Base-by-base conservation (phyloP, 495 filamentous ascomycete species). In the Filosporella fistucella region DNA sequence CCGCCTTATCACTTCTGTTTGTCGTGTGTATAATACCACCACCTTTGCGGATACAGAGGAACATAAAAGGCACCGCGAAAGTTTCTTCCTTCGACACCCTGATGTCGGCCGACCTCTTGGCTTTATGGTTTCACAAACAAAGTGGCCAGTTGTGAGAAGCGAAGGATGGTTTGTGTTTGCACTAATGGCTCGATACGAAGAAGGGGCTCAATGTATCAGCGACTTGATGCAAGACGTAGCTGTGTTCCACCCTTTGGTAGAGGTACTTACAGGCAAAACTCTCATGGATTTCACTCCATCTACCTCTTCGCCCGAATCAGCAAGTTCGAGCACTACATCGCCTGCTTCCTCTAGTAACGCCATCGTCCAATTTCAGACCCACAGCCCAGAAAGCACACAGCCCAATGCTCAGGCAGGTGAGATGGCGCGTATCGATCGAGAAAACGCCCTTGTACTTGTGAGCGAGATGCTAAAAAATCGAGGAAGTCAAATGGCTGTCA, bases 131-230 rank as follows among this genome's bases (percentile, higher is more conserved):
- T 74, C 71, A 5, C 86, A 90, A 47, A 69, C 68, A 2, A 81
- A 83, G 55, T 89, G 82, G 69, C 81, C 85, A 0, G 71, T 81
- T 18, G 69, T 91, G 13, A 72, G 81, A 8, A 81, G 80, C 49
- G 86, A 93, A 60, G 80, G 80, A 0, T 80, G 85, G 68, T 89
- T 91, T 58, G 80, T 82, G 3, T 67, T 91, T 13, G 86, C 86
- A 2, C 65, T 91, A 23, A 85, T 91, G 76, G 75, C 78, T 17
- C 63, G 72, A 8, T 60, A 63, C 4, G 21, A 42, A 1, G 63
- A 71, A 10, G 83, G 84, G 3, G 71, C 74, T 18, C 45, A 56
- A 20, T 63, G 70, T n/a, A 77, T 81, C 17, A 52, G 70, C 4
- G 63, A 69, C 29, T 65, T 71, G 17, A 52, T 86, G 22, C 59